phyloP scores from a whole-genome alignment of 768 basidiomycete genomes.

The Termitomyces sp. region DNA sequence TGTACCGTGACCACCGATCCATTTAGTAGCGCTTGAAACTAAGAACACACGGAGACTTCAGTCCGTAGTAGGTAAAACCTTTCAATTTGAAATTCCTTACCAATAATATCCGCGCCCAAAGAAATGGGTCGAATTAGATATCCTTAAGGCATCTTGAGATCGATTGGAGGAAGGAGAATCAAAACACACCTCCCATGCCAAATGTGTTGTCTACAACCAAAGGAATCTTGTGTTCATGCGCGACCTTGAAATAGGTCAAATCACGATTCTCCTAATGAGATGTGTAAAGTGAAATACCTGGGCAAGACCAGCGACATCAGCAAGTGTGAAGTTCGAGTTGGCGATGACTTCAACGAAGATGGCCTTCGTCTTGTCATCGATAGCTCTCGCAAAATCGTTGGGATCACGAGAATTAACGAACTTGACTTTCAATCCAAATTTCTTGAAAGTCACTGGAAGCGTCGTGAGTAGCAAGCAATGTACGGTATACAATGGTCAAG shows the following conservation, averaged over 20 bases:
- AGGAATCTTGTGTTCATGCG: constrained; percentile 68
- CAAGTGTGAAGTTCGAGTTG: constrained; percentile 71
- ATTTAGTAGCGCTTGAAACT: too few relatives aligned
- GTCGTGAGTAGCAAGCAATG: neutral
- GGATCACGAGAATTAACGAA: too few relatives aligned
- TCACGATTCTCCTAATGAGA: neutral
- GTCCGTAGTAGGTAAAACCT: too few relatives aligned
- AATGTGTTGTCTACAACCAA: constrained; percentile 82
- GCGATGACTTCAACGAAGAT: constrained; percentile 76
- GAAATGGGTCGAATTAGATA: constrained; percentile 55
- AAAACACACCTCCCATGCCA: constrained; percentile 49
- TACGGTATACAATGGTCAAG: too few relatives aligned
- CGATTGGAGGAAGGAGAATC: too few relatives aligned
- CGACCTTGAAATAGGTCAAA: constrained; percentile 41
- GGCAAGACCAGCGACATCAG: constrained; percentile 49
- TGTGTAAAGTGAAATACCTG: neutral
- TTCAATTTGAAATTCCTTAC: constrained; percentile 27
- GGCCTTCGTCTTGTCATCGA: constrained; percentile 77
- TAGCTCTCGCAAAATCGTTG: constrained; percentile 54
- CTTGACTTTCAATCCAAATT: constrained; percentile 55
- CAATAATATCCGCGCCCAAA: constrained; percentile 71
- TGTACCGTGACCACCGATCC: neutral
- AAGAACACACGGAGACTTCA: too few relatives aligned
- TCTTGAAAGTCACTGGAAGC: constrained; percentile 59
- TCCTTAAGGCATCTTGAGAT: neutral